Conservation (phyloP, 768 basidiomycete species). For the Pleurotus cornucopiae region DNA sequence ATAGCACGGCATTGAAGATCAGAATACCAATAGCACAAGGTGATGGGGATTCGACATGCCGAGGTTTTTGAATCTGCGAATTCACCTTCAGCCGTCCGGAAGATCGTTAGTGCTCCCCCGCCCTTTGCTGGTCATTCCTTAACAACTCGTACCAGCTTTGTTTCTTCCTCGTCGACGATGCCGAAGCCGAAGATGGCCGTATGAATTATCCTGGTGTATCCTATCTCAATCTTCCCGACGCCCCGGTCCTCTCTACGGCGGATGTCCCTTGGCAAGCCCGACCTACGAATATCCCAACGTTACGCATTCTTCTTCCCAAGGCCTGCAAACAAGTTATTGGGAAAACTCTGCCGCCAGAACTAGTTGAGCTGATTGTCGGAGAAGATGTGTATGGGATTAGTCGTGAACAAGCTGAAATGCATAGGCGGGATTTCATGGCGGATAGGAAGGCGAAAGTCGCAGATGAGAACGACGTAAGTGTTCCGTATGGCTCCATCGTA, state of each 20-base stretch:
- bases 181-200: neutral
- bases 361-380: conserved; percentile 1
- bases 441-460: conserved; percentile 1
- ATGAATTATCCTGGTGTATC: neutral
- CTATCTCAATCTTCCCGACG: neutral
- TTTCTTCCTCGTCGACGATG: conserved; percentile 3
- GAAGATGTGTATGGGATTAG: conserved; percentile 1
- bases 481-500: neutral
- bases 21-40: neutral
- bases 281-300: neutral
- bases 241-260: neutral
- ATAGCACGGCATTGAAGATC: neutral
- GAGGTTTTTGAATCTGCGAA: neutral
- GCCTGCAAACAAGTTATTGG: neutral
- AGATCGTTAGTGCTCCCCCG: neutral
- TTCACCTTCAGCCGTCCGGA: neutral
- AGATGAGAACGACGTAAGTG: conserved; percentile 1
- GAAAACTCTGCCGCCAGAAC: neutral
- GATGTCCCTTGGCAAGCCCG: neutral
- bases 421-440: conserved; percentile 8
- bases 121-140: too few species aligned
- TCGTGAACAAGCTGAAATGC: conserved; percentile 7
- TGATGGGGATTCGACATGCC: neutral
- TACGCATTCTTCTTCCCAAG: neutral
- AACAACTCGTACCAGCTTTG: neutral